Conservation (phyloP, 2,329 filamentous ascomycete species). For the Epicoccum nigrum region DNA sequence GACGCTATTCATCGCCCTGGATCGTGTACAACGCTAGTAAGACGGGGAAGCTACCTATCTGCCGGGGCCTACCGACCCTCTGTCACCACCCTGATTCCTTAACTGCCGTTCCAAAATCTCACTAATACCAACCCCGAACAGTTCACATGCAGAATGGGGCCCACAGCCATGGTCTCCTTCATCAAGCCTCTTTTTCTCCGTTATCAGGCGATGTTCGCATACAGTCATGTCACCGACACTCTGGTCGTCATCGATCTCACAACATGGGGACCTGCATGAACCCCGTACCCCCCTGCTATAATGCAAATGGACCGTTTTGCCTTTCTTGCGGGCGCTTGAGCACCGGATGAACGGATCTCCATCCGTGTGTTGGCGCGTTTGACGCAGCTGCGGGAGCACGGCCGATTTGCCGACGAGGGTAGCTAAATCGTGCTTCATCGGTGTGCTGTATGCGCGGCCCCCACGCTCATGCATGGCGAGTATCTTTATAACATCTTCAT, state of each 20-base stretch:
- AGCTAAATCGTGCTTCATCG: neutral
- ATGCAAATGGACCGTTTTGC: neutral
- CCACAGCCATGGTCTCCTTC: neutral
- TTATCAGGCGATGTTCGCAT: slow-evolving; percentile 11
- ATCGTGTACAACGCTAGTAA: slow-evolving; percentile 14
- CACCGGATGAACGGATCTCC: neutral
- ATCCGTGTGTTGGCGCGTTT: slow-evolving; percentile 3
- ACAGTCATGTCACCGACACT: slow-evolving; percentile 1
- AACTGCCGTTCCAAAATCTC: neutral
- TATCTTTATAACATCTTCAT: neutral
- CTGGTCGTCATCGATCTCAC: neutral
- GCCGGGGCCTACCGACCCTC: neutral
- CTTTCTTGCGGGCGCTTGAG: neutral
- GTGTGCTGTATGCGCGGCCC: neutral
- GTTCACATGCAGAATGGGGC: slow-evolving; percentile 1
- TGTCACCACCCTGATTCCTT: neutral
- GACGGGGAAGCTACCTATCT: slow-evolving; percentile 6
- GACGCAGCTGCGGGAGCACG: slow-evolving; percentile 1
- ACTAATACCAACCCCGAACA: neutral
- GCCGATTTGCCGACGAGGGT: neutral
- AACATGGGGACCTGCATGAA: slow-evolving; percentile 1
- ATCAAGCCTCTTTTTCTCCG: slow-evolving; percentile 5
- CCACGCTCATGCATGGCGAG: neutral
- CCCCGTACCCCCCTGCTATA: neutral
- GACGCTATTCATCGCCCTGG: neutral